Evolutionary conservation across 352 stramenopile species (phyloP).

Genomic region (Pythium coloratum): DNA sequence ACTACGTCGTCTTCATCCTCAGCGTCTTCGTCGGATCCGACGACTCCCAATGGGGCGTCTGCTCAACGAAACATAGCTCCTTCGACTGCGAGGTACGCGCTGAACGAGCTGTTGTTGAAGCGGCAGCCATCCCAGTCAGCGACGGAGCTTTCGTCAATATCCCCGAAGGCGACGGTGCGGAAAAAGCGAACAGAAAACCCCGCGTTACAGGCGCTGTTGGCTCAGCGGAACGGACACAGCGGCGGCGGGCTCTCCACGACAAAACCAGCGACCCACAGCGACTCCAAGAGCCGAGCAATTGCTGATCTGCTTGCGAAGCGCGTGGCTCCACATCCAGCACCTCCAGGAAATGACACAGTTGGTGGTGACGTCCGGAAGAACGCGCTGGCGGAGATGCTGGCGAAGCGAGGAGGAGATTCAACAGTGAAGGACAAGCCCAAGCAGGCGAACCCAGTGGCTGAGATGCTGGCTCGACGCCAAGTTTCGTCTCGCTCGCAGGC

Average conservation of each 20-base stretch:
- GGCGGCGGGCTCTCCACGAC: background rate
- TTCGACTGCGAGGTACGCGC: conserved; percentile 17
- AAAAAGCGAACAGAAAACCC: conserved; percentile 22
- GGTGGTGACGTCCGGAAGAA: conserved; percentile 15
- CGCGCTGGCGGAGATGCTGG: conserved; percentile 29
- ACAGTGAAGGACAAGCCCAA: conserved; percentile 11
- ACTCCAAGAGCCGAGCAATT: conserved; percentile 17
- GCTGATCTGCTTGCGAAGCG: conserved; percentile 23
- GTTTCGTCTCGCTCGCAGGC: background rate
- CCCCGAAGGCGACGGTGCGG: conserved; percentile 5
- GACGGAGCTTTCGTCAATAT: background rate
- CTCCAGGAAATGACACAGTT: background rate
- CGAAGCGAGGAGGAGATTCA: conserved; percentile 22
- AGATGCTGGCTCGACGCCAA: conserved; percentile 17
- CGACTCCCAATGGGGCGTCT: conserved; percentile 9
- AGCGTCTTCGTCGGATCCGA: conserved; percentile 18
- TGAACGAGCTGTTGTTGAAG: conserved; percentile 23
- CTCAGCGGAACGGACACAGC: conserved; percentile 14
- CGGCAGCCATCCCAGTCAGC: conserved; percentile 13
- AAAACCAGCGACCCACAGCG: background rate
- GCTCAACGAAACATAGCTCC: conserved; percentile 9
- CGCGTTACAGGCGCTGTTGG: conserved; percentile 19
- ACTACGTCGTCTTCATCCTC: conserved; percentile 18
- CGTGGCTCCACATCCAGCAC: conserved; percentile 8
- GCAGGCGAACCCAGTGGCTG: conserved; percentile 8